These are phyloP conservation scores for Eucalyptus globulus DNA, from an alignment of 345 rosid genomes.

Conservation along the genomic window DNA sequence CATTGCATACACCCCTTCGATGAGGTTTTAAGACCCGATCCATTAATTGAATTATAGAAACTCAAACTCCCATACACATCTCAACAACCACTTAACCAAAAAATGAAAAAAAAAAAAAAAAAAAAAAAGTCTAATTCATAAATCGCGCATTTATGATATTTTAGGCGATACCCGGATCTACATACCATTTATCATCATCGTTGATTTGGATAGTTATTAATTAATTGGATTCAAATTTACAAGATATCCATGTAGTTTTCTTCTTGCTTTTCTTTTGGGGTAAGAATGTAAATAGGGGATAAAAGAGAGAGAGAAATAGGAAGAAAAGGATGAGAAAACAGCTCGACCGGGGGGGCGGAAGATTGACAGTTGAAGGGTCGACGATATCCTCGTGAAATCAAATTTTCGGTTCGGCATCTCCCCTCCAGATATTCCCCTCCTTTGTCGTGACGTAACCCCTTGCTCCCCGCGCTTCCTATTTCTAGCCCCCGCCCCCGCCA, in stretches of 20 bases:
- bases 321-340: background rate
- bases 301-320: background rate
- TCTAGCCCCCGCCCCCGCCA: background rate
- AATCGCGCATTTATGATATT: background rate
- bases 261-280: background rate
- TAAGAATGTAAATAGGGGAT: background rate
- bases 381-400: background rate
- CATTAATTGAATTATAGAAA: background rate
- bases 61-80: background rate
- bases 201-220: background rate
- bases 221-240: background rate
- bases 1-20: rapidly evolving
- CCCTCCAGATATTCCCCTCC: constrained; percentile 10
- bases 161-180: background rate
- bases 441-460: constrained; percentile 16
- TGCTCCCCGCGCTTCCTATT: background rate
- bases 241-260: background rate
- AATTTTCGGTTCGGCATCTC: constrained; percentile 7
- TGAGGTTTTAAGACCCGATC: background rate
- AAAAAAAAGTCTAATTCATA: rapidly evolving
- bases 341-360: background rate
- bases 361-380: background rate
- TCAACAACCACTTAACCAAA: rapidly evolving
- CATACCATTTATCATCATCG: background rate
- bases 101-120: rapidly evolving